Evolutionary conservation across 2,329 filamentous ascomycete species (phyloP), one percentile per base, ranked within the genome.

Genomic region (Penicillium sp.): DNA sequence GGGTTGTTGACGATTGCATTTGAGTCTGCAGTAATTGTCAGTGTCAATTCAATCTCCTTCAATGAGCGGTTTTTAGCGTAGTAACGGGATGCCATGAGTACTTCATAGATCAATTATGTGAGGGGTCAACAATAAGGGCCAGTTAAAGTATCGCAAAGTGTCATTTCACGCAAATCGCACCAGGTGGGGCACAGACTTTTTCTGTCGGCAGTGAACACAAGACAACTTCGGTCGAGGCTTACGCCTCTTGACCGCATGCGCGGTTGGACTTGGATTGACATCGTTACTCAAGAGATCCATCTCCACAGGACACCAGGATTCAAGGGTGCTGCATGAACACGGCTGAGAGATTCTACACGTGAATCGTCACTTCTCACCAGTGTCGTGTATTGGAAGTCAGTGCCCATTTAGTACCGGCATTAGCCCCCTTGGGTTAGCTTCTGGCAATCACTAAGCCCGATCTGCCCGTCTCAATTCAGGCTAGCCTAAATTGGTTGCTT

Each of bases 1-100:
- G 4, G 60, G 60, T 40, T 56, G 39, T 4, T 48, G 51, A 13
- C 60, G 59, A 43, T 61, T 53, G 48, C 60, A 62, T 49, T 58
- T 61, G 18, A 61, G 43, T 49, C 60, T 61, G 43, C n/a, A 25
- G 7, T 36, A 27, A 7, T n/a, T 27, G 42, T 44, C 42, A 44
- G 42, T 9, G n/a, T 42, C n/a, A 11, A 26, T 25, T 34, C 2
- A 18, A 18, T 3, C 18, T 18, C 18, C 18, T 18, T 18, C 18
- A 18, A 18, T 18, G 18, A 3, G 18, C 18, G 18, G 18, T 18
- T 18, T 18, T 18, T 18, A 18, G 18, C 18, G 18, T 18, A 18
- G 18, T 18, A 18, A 18, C 18, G 18, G 18, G 18, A 18, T 18
- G 29, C 29, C 11, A 32, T 32, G 29, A 5, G 29, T 32, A 7